Evolutionary conservation across 108 stramenopile species (phyloP), one percentile per base, ranked within the genome.

Genomic region (Aurantiochytrium sp.): DNA sequence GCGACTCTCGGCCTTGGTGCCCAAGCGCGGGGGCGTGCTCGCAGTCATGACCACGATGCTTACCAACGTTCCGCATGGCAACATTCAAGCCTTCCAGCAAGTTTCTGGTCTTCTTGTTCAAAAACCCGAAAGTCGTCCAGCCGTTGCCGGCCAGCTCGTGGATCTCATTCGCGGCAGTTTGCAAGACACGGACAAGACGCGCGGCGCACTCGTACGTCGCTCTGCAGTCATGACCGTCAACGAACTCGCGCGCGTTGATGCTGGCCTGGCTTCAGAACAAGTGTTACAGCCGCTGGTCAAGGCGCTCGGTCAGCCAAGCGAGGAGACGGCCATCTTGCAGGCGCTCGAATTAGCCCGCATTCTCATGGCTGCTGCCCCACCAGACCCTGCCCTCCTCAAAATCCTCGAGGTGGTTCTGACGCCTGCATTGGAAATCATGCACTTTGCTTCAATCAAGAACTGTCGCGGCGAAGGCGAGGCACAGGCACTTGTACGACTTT

Each of bases 21-120:
- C 45, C 51, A 10, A 23, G 12, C 76, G 49, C 18, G 76, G 76
- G 5, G 76, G 76, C 45, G 76, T 83, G 49, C 76, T 83, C 12
- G 45, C 76, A 10, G 76, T 83, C 49, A 83, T 53, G 49, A 47
- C 51, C 10, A 53, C 45, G 10, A 83, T 83, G 76, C 76, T 83
- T 6, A 53, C 49, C 6, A 47, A 83, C 23, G 76, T 83, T 6
- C 76, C 76, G 19, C 51, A 83, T 45, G 76, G 76, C 51, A 83
- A 83, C 51, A 53, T 83, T 23, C 76, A 83, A 23, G 76, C 76
- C n/a, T 83, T 83, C 23, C 76, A 83, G 76, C 76, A 23, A 6
- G 76, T 83, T 12, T 53, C 49, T 23, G 51, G 28, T 6, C 51
- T 83, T 12, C 45, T 83, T 4, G 23, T 83, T 1, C 45, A 47